Percentiles rank a stretch among this genome's conserved stretches.
These are phyloP conservation scores for Ustilago esculenta DNA, from an alignment of 1,284 basidiomycete species.

Conservation along the genomic window DNA sequence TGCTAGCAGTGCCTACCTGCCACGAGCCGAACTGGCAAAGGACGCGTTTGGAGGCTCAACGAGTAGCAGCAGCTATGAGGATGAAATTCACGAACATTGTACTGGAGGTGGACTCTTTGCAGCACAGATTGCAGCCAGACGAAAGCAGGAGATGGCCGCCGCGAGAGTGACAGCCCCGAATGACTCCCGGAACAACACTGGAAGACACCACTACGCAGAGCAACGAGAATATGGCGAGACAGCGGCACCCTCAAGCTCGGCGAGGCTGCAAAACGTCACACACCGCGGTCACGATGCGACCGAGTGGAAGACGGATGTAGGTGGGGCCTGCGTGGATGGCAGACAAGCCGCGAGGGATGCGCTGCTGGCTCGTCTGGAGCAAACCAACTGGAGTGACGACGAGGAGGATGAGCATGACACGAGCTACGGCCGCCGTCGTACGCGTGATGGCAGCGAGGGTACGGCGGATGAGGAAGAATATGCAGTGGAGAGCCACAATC, in stretches of 20 bases:
- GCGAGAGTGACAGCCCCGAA: not conserved
- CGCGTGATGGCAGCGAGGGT: constrained; percentile 8
- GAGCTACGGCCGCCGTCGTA: not conserved
- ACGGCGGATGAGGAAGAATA: constrained; percentile 9
- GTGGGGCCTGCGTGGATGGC: not conserved
- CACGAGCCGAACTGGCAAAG: constrained; percentile 9
- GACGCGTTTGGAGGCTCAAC: constrained; percentile 10
- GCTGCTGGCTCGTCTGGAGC: constrained; percentile 41
- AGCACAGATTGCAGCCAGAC: constrained; percentile 27
- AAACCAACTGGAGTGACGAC: constrained; percentile 51
- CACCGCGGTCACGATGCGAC: not conserved
- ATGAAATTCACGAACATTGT: not conserved
- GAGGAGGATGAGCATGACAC: constrained; percentile 12
- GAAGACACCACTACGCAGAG: not conserved
- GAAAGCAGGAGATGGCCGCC: not conserved
- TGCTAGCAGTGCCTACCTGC: not conserved
- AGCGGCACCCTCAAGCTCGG: constrained; percentile 14
- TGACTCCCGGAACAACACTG: not conserved
- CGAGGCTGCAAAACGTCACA: constrained; percentile 10
- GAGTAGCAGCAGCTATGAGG: constrained; percentile 14
- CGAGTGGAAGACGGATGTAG: not conserved
- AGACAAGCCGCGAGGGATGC: constrained; percentile 21
- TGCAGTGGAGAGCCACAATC: not conserved
- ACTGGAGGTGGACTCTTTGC: constrained; percentile 30
- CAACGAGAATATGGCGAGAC: not conserved